Conservation (phyloP, 1,284 basidiomycete genomes). For the Malassezia furfur region DNA sequence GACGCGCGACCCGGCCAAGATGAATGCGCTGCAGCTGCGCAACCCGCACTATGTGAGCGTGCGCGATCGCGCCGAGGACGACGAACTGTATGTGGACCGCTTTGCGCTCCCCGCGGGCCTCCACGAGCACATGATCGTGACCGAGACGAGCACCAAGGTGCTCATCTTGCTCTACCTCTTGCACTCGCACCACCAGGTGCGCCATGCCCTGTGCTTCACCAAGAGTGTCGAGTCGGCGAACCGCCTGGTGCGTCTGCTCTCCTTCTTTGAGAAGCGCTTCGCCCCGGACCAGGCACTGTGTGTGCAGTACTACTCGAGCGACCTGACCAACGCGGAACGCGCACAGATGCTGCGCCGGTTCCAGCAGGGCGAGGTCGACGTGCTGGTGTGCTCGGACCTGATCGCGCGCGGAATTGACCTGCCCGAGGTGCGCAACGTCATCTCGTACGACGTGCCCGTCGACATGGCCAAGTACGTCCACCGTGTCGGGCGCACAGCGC, state of each 20-base stretch:
- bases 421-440: slow-evolving; percentile 76
- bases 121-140: slow-evolving; percentile 64
- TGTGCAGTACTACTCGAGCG: slow-evolving; percentile 64
- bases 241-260: slow-evolving; percentile 70
- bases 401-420: slow-evolving; percentile 96
- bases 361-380: slow-evolving; percentile 67
- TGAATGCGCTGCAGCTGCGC: slow-evolving; percentile 68
- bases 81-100: slow-evolving; percentile 52
- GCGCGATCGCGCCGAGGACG: slow-evolving; percentile 54
- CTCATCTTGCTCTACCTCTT: slow-evolving; percentile 79
- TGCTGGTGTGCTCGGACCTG: slow-evolving; percentile 90
- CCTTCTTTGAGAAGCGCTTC: slow-evolving; percentile 60
- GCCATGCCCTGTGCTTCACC: slow-evolving; percentile 79
- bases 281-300: slow-evolving; percentile 50
- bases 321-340: slow-evolving; percentile 65
- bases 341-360: slow-evolving; percentile 71
- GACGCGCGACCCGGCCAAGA: slow-evolving; percentile 83
- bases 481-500: slow-evolving; percentile 83
- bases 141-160: slow-evolving; percentile 71
- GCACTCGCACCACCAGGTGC: slow-evolving; percentile 53
- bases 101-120: slow-evolving; percentile 38
- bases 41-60: slow-evolving; percentile 83
- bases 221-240: slow-evolving; percentile 85
- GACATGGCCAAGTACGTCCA: slow-evolving; percentile 97
- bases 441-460: slow-evolving; percentile 89